phyloP scores from a whole-genome alignment of 2,329 filamentous ascomycete species.

The Elsinoe fawcettii region DNA sequence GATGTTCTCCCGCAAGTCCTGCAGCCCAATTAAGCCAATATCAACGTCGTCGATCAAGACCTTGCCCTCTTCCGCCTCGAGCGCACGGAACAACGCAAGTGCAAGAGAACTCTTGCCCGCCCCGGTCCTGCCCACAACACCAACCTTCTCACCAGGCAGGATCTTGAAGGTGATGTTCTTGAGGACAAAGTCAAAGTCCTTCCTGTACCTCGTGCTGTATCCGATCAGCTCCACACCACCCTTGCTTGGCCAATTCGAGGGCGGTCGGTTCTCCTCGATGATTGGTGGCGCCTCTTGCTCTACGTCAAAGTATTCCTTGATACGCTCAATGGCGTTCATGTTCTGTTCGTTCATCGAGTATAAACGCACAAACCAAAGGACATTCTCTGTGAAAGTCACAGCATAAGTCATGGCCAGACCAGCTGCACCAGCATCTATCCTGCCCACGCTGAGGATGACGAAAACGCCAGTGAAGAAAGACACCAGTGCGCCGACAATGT shows the following conservation, averaged over 20 bases:
- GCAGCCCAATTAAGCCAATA: slow-evolving; percentile 81
- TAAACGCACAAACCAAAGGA: slow-evolving; percentile 89
- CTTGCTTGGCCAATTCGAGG: slow-evolving; percentile 72
- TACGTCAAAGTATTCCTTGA: slow-evolving; percentile 94
- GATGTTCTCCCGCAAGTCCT: slow-evolving; percentile 84
- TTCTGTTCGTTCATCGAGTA: slow-evolving; percentile 97
- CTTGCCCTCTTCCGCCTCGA: slow-evolving; percentile 83
- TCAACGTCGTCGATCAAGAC: slow-evolving; percentile 90
- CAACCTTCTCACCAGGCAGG: slow-evolving; percentile 79
- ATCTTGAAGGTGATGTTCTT: slow-evolving; percentile 81
- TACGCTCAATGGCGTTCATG: slow-evolving; percentile 97
- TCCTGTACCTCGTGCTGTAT: slow-evolving; percentile 83
- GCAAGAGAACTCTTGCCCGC: slow-evolving; percentile 95
- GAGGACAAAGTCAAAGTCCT: slow-evolving; percentile 80
- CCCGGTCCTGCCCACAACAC: slow-evolving; percentile 90
- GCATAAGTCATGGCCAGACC: slow-evolving; percentile 93
- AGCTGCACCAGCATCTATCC: slow-evolving; percentile 80
- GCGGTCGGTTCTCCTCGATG: slow-evolving; percentile 69
- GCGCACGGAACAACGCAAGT: slow-evolving; percentile 81
- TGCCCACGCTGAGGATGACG: slow-evolving; percentile 73
- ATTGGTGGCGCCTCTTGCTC: slow-evolving; percentile 82
- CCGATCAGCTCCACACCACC: slow-evolving; percentile 80
- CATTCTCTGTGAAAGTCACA: slow-evolving; percentile 92
- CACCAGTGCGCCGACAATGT: slow-evolving; percentile 82
- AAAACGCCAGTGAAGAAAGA: slow-evolving; percentile 91